Percentiles rank a stretch among this genome's conserved stretches.
These are phyloP conservation scores for Polyporus tsugae DNA, from an alignment of 1,284 basidiomycete genomes.

Conservation along the genomic window DNA sequence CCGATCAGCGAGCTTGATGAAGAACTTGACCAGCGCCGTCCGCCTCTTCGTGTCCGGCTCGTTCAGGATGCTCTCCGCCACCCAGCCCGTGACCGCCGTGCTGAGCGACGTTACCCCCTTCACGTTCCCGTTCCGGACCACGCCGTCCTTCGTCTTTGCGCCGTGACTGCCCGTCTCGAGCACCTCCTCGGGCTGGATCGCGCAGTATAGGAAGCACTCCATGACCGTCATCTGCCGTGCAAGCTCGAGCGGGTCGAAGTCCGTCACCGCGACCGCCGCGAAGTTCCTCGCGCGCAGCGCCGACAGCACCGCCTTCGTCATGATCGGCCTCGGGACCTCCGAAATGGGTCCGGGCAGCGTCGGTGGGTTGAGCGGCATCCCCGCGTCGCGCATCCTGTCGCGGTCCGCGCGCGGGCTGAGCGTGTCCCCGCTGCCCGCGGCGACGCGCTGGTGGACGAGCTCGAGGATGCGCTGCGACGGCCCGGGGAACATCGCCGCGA, in stretches of 20 bases:
- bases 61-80: constrained; percentile 90
- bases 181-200: constrained; percentile 89
- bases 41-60: constrained; percentile 93
- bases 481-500: constrained; percentile 70
- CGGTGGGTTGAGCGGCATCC: constrained; percentile 74
- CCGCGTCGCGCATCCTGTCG: constrained; percentile 72
- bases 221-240: constrained; percentile 96
- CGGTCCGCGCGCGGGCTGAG: constrained; percentile 68
- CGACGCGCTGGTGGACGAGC: constrained; percentile 61
- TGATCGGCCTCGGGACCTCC: constrained; percentile 82
- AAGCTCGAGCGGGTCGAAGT: constrained; percentile 93
- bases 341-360: constrained; percentile 48
- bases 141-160: constrained; percentile 58
- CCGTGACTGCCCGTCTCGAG: constrained; percentile 68
- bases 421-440: constrained; percentile 44
- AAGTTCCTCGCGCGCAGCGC: constrained; percentile 69
- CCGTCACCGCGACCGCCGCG: constrained; percentile 74
- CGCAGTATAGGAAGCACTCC: constrained; percentile 89
- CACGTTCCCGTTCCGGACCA: constrained; percentile 71
- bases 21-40: constrained; percentile 89
- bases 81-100: constrained; percentile 95
- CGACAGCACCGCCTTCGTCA: constrained; percentile 83
- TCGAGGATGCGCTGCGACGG: constrained; percentile 81
- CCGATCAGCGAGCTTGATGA: constrained; percentile 94
- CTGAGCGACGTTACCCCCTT: constrained; percentile 89